Base-by-base conservation (phyloP, 2,329 filamentous ascomycete genomes). In the Talaromyces atroroseus region DNA sequence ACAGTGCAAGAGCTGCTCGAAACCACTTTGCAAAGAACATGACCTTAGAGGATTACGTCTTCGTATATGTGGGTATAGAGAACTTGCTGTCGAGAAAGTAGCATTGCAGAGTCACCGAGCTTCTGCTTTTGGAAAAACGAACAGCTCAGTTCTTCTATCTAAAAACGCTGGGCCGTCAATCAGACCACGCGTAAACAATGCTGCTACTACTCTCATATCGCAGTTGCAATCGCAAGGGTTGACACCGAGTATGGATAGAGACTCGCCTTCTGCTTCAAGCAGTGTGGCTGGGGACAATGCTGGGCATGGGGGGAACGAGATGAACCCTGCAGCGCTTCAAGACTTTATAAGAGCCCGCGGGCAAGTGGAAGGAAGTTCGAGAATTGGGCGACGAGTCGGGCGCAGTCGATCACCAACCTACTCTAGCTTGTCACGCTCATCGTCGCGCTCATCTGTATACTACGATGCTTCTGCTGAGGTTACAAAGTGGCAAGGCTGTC, bases 21-120 rank as follows among this genome's bases (percentile, higher is more conserved):
- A 75, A 54, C 76, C 80, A 2, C 69, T 84, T 24, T 84, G 81
- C 67, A 81, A 82, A 62, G 81, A 83, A 62, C 81, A 84, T 64
- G 81, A 84, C 61, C 77, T 84, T 46, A 76, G 80, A 24, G 80
- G 76, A 14, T 71, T 82, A 20, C 80, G 81, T 53, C 71, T 82
- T 26, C 73, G 80, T 38, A 81, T 82, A 49, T 84, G 81, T 63
- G 81, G 81, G 18, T 83, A 78, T 62, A 73, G 78, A 60, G 80
- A 83, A 52, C 73, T 84, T 57, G 71, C 74, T 26, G 68, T 77
- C 21, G 81, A 84, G 63, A 78, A 77, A 59, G 62, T 70, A 56
- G 63, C 65, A 8, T 68, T 78, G 56, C 68, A 74, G 47, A 72
- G 62, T 51, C 62, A 61, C 23, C 59, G 62, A 10, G 45, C 49